Base-by-base conservation (phyloP, 2,329 filamentous ascomycete species). In the Aspergillus uvarum region DNA sequence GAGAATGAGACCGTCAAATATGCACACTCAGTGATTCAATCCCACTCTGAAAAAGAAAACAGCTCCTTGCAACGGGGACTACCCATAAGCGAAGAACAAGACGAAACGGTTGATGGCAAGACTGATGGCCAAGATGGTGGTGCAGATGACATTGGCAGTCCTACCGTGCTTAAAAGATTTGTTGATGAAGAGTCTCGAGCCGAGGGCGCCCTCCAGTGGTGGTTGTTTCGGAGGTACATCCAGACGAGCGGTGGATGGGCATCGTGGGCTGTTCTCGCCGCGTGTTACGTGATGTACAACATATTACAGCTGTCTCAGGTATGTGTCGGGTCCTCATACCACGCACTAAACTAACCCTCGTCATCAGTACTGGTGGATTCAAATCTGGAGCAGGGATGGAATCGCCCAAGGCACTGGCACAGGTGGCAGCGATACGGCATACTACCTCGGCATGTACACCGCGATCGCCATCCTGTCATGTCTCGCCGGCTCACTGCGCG, bases 401-500 rank as follows among this genome's bases (percentile, higher is more conserved):
- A 50, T 16, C 24, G 31, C 16, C 24, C 31, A 12, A 24, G n/a
- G 5, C 48, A 6, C 48, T 3, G 24, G 22, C 48, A 7, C 48
- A 16, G 24, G n/a, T 26, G 22, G 21, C 48, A 29, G 14, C 21
- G 48, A 29, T 5, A 29, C 29, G 10, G 48, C 22, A 50, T 26
- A 29, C 48, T 31, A 22, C 22, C 24, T 50, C 5, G 22, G 48
- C 12, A 50, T 50, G 2, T 50, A 50, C 26, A 29, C 48, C 5
- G 22, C 7, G 3, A 50, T 50, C 7, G 48, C 48, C 14, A 22
- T 5, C 2, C 7, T 50, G 24, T 24, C 48, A 26, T 50, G 48
- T 29, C 48, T 50, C 26, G 48, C n/a, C 6, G 24, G 22, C 16
- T 38, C 42, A 42, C 0, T 62, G 85, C 82, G 85, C 59, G 91